phyloP scores from a whole-genome alignment of 306 rosid species.

The Rosa persica region DNA sequence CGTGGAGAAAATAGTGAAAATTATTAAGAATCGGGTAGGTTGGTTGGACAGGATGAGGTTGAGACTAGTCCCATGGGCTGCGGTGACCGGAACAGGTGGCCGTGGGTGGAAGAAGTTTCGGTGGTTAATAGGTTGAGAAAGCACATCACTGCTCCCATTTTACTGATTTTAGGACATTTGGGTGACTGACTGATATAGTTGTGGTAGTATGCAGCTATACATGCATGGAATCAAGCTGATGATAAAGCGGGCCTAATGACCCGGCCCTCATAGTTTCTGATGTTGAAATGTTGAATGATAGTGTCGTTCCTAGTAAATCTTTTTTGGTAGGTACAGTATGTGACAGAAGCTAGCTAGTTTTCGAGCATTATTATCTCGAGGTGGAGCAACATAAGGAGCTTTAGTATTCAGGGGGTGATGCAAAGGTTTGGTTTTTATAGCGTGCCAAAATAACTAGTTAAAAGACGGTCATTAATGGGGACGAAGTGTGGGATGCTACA shows the following conservation, averaged over 20 bases:
- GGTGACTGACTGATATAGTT: neutral
- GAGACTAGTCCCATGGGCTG: neutral
- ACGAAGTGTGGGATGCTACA: too few species aligned
- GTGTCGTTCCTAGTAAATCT: neutral
- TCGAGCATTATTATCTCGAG: neutral
- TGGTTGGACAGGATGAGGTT: neutral
- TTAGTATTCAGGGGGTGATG: neutral
- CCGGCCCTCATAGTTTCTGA: neutral
- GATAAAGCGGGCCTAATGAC: neutral
- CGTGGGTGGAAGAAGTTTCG: neutral
- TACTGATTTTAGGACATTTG: too few species aligned
- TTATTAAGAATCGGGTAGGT: neutral
- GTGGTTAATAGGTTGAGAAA: neutral
- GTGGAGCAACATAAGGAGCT: neutral
- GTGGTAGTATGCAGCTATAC: neutral
- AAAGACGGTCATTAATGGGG: too few species aligned
- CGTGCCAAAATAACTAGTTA: neutral
- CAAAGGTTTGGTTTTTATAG: neutral
- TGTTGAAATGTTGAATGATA: neutral
- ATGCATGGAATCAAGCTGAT: neutral
- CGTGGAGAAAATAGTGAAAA: neutral
- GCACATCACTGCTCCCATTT: neutral
- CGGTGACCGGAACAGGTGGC: neutral
- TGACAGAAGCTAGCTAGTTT: neutral
- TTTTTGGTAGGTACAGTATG: neutral